These are phyloP conservation scores for Sanghuangporus sanghuang DNA, from an alignment of 1,284 basidiomycete species.

Conservation along the genomic window DNA sequence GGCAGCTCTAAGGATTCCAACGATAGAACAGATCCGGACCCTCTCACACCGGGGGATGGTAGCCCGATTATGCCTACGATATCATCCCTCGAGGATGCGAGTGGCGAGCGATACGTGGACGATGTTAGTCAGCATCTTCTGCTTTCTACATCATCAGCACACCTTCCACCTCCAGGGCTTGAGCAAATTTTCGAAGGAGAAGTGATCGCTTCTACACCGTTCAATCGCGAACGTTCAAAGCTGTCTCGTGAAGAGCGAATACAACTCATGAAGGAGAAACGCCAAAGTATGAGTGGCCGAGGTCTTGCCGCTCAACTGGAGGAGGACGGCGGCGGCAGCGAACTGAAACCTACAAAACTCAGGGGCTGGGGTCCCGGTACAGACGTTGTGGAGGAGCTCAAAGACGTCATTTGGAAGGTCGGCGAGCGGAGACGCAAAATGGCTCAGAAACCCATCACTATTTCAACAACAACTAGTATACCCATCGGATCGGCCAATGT, in stretches of 20 bases:
- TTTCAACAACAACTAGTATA: neutral
- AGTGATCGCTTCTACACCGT: slow-evolving; percentile 34
- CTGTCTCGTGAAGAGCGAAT: slow-evolving; percentile 71
- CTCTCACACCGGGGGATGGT: slow-evolving; percentile 14
- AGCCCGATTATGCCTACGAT: slow-evolving; percentile 12
- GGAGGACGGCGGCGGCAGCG: slow-evolving; percentile 3
- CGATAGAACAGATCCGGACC: slow-evolving; percentile 13
- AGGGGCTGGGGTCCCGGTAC: slow-evolving; percentile 62
- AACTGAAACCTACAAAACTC: neutral
- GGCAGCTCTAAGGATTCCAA: slow-evolving; percentile 20
- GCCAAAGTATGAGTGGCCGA: slow-evolving; percentile 34
- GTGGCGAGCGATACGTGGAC: slow-evolving; percentile 32
- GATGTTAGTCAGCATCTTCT: slow-evolving; percentile 56
- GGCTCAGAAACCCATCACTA: slow-evolving; percentile 16
- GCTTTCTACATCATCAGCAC: slow-evolving; percentile 40
- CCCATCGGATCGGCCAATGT: neutral
- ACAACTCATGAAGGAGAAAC: slow-evolving; percentile 44
- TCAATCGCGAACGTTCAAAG: slow-evolving; percentile 52
- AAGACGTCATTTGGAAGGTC: slow-evolving; percentile 81
- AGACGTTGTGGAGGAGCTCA: slow-evolving; percentile 77
- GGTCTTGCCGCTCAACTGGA: slow-evolving; percentile 6
- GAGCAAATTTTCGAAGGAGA: slow-evolving; percentile 78
- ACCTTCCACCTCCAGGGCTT: slow-evolving; percentile 55
- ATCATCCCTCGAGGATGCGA: slow-evolving; percentile 1
- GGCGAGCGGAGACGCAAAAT: slow-evolving; percentile 59